A percentile compares a stretch with the other conserved stretches of the same genome.
phyloP scores from a whole-genome alignment of 2,329 filamentous ascomycete species.

The Aspergillus fructus region DNA sequence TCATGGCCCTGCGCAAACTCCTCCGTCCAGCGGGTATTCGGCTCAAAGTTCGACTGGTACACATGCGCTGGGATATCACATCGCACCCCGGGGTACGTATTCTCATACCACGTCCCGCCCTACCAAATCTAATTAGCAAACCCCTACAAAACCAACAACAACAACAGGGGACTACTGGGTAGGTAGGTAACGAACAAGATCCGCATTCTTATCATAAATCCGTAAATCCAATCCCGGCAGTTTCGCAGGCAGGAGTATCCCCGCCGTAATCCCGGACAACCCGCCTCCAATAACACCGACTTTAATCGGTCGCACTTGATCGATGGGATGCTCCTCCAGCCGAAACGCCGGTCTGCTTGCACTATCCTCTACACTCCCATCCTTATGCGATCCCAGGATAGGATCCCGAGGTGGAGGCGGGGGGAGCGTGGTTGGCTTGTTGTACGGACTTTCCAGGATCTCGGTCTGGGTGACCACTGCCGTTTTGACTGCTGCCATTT shows the following conservation, averaged over 20 bases:
- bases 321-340: conserved; percentile 48
- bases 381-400: too few relatives aligned
- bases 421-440: too few relatives aligned
- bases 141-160: neutral
- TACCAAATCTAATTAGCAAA: conserved; percentile 13
- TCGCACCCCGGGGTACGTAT: conserved; percentile 62
- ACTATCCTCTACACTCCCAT: too few relatives aligned
- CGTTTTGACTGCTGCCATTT: conserved; percentile 13
- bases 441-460: conserved; percentile 1
- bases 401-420: too few relatives aligned
- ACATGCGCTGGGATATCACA: conserved; percentile 70
- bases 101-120: conserved; percentile 51
- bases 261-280: conserved; percentile 62
- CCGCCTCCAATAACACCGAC: conserved; percentile 67
- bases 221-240: conserved; percentile 65
- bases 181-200: conserved; percentile 54
- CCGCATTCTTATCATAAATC: conserved; percentile 67
- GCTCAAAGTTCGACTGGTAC: conserved; percentile 67
- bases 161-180: too few relatives aligned
- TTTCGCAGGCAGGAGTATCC: conserved; percentile 65
- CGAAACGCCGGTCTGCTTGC: conserved; percentile 26
- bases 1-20: conserved; percentile 66
- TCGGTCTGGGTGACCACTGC: conserved; percentile 1
- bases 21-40: conserved; percentile 68
- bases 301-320: conserved; percentile 49